Evolutionary conservation across 805 yeast genomes (phyloP).

Genomic region (Wickerhamomyces alni): DNA sequence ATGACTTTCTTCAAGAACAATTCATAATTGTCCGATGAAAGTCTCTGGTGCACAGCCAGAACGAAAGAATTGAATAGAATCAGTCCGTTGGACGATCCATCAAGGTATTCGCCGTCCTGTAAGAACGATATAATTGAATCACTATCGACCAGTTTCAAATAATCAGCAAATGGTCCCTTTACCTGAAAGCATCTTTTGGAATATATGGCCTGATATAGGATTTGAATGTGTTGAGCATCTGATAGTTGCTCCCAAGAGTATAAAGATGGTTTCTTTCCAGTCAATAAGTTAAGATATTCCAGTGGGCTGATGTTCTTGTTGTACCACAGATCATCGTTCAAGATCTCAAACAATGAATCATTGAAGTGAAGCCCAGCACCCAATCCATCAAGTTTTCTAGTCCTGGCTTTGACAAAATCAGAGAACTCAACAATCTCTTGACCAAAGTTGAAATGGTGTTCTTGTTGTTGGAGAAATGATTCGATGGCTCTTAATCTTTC

Average conservation of each 20-base stretch:
- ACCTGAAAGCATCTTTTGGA: not conserved
- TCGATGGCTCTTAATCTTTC: not conserved
- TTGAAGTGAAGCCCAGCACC: conserved; percentile 8
- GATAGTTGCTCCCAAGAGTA: conserved; percentile 18
- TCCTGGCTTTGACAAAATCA: conserved; percentile 7
- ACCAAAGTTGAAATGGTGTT: not conserved
- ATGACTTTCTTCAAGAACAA: not conserved
- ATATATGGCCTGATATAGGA: not conserved
- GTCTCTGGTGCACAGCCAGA: not conserved
- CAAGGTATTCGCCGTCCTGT: not conserved
- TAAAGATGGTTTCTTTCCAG: conserved; percentile 10
- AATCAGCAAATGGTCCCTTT: not conserved
- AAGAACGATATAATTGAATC: not conserved
- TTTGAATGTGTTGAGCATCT: conserved; percentile 9
- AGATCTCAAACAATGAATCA: conserved; percentile 18
- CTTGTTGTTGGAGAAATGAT: not conserved
- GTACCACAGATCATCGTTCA: conserved; percentile 19
- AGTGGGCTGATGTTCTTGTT: conserved; percentile 25
- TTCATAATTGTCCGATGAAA: not conserved
- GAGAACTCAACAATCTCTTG: not conserved
- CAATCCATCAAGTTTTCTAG: conserved; percentile 3
- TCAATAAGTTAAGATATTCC: conserved; percentile 19
- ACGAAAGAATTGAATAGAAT: not conserved
- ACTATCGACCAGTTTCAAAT: not conserved
- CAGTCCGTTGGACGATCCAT: not conserved